These are phyloP conservation scores for Lobulomyces angularis DNA, from an alignment of 192 early-diverging fungal genomes.

Conservation along the genomic window DNA sequence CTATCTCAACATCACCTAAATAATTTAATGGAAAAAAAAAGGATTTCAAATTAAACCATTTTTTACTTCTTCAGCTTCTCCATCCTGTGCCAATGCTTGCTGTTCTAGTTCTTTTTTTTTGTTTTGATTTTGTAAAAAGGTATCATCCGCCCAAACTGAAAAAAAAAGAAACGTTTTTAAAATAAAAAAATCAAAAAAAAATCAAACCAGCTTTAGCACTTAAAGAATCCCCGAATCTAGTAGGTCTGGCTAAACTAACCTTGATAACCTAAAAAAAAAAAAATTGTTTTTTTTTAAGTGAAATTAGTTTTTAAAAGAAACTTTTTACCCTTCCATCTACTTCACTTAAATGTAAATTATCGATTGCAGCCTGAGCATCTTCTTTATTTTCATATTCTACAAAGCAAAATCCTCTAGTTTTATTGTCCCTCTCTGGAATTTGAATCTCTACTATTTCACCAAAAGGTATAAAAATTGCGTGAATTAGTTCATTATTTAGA, in stretches of 20 bases:
- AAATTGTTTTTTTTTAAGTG: slow-evolving; percentile 85
- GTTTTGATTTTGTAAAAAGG: too few species aligned
- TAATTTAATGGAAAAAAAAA: neutral
- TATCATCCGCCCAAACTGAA: too few species aligned
- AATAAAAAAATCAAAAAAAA: too few species aligned
- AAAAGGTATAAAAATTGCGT: slow-evolving; percentile 89
- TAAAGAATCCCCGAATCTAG: slow-evolving; percentile 25
- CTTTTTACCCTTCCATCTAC: neutral
- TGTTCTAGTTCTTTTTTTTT: neutral
- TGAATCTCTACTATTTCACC: slow-evolving; percentile 85
- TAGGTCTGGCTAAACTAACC: slow-evolving; percentile 69
- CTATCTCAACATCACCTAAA: neutral
- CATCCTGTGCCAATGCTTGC: neutral
- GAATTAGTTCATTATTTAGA: too few species aligned
- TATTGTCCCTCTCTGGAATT: slow-evolving; percentile 48
- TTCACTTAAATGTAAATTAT: slow-evolving; percentile 67
- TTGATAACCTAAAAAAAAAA: too few species aligned
- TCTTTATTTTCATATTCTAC: slow-evolving; percentile 77
- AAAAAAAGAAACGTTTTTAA: too few species aligned
- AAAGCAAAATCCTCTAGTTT: slow-evolving; percentile 91
- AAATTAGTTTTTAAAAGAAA: slow-evolving; percentile 25
- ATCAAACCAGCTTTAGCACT: slow-evolving; percentile 3
- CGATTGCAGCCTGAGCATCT: slow-evolving; percentile 79
- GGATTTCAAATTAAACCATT: neutral
- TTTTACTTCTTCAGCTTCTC: neutral